Evolutionary conservation across 2,329 filamentous ascomycete genomes (phyloP).

Genomic region (Cladophialophora psammophila): DNA sequence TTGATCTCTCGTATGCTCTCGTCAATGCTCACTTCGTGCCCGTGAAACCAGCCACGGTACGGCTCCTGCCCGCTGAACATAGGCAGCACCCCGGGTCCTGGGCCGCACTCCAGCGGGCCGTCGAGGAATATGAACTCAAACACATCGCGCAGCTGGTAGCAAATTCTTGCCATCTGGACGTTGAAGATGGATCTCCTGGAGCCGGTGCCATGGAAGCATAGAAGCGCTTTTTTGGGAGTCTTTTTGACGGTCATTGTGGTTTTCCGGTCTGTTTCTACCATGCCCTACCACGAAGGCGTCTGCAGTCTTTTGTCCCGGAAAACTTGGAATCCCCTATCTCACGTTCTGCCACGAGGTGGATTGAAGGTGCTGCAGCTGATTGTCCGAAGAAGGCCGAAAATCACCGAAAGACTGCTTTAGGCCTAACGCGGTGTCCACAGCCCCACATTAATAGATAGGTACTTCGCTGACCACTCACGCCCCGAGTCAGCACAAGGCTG

Average conservation of each 20-base stretch:
- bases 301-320: neutral
- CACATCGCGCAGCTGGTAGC: constrained; percentile 2
- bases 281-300: neutral
- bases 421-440: neutral
- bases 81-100: constrained; percentile 21
- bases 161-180: neutral
- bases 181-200: neutral
- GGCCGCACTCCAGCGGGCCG: constrained; percentile 10
- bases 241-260: neutral
- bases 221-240: neutral
- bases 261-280: neutral
- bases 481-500: no score
- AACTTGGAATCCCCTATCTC: neutral
- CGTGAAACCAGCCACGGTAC: constrained; percentile 25
- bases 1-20: constrained; percentile 22
- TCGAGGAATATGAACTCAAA: constrained; percentile 26
- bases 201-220: neutral
- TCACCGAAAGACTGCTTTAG: neutral
- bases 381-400: constrained; percentile 3
- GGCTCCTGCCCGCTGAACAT: constrained; percentile 23
- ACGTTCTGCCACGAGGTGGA: neutral
- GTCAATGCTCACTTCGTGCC: constrained; percentile 22
- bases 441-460: neutral
- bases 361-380: neutral
- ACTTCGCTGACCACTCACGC: neutral